Conservation (phyloP, 2,329 filamentous ascomycete genomes). For the Penicillium sclerotigenum region DNA sequence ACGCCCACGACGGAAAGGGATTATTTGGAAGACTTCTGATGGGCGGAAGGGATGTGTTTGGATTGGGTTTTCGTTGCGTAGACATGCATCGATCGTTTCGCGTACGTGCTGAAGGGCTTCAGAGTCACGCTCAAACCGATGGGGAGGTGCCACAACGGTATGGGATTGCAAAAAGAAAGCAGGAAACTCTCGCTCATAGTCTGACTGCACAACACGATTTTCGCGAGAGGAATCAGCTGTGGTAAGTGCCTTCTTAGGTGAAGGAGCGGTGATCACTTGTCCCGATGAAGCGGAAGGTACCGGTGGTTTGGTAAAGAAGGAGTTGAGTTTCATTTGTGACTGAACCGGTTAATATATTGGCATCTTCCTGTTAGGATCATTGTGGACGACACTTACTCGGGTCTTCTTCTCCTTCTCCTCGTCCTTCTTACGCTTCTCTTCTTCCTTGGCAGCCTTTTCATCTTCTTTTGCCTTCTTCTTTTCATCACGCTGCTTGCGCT, state of each 20-base stretch:
- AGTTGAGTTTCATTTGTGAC: conserved; percentile 52
- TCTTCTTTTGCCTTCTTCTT: conserved; percentile 45
- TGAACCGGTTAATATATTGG: conserved; percentile 27
- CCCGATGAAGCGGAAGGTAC: conserved; percentile 27
- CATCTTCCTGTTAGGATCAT: neutral
- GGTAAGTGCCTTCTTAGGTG: conserved; percentile 21
- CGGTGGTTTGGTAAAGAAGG: conserved; percentile 48
- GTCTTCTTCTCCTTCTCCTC: conserved; percentile 50
- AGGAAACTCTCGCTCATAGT: conserved; percentile 70
- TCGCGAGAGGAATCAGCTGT: conserved; percentile 11
- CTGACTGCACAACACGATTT: conserved; percentile 37
- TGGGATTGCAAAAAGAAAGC: conserved; percentile 76
- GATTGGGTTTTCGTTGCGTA: conserved; percentile 18
- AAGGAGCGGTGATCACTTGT: conserved; percentile 24
- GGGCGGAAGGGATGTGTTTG: conserved; percentile 28
- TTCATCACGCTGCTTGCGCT: conserved; percentile 48
- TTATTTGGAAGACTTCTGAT: conserved; percentile 38
- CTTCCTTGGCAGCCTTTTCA: conserved; percentile 44
- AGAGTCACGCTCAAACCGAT: conserved; percentile 57
- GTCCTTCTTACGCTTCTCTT: conserved; percentile 48
- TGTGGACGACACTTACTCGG: conserved; percentile 33
- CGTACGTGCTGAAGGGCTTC: conserved; percentile 56
- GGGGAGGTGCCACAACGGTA: conserved; percentile 63
- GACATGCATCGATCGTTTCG: conserved; percentile 46
- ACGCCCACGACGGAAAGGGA: conserved; percentile 37